These are phyloP conservation scores for Aspergillus japonicus DNA, from an alignment of 2,329 filamentous ascomycete genomes.

Conservation along the genomic window DNA sequence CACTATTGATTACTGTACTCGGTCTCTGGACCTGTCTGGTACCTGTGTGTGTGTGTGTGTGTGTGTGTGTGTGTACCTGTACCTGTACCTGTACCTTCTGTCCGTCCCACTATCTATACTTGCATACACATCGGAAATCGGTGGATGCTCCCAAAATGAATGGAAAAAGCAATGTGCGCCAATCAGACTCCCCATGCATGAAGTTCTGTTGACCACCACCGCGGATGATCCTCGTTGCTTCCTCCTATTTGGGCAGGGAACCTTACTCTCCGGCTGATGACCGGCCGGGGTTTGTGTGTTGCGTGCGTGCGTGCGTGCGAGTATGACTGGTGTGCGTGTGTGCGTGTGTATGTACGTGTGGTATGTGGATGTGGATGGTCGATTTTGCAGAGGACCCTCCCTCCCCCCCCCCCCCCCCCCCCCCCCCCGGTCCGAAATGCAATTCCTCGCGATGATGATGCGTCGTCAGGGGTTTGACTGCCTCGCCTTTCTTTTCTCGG, in stretches of 20 bases:
- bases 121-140: background rate
- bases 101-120: background rate
- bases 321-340: background rate
- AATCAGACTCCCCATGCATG: background rate
- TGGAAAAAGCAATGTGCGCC: background rate
- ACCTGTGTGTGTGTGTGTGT: no score
- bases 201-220: conserved; percentile 5
- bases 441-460: background rate
- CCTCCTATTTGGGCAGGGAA: conserved; percentile 3
- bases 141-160: background rate
- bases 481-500: background rate
- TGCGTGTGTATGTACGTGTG: background rate
- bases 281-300: conserved; percentile 3
- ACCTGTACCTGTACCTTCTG: background rate
- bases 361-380: background rate
- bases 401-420: background rate
- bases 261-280: conserved; percentile 10
- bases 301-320: background rate
- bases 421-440: background rate
- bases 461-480: background rate
- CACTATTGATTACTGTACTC: background rate
- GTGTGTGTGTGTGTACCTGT: no score
- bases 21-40: no score
- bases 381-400: no score
- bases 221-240: conserved; percentile 17